Evolutionary conservation across 139 green algal genomes (phyloP), one percentile per base, ranked within the genome.

Genomic region (Zygnema cylindricum): DNA sequence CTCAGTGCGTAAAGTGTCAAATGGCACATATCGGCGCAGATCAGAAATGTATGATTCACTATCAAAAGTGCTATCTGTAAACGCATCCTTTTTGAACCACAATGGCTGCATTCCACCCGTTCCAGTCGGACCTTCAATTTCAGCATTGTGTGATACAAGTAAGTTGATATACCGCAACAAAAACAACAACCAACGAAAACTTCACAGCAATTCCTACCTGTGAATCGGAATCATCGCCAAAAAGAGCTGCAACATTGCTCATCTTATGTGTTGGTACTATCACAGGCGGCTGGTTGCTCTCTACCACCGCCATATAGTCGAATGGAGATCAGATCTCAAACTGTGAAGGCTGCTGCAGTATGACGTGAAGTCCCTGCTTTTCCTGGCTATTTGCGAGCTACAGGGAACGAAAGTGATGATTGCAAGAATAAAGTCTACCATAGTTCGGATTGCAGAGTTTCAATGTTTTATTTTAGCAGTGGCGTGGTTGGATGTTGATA

Each of bases 61-160:
- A 32, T 95, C 89, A 71, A 98, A 99, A 21, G 94, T 71, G 0
- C 89, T 39, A 0, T 94, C 81, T 7, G 93, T 33, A 79, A 98
- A 98, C 0, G 82, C 89, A 35, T 96, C 93, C 16, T 95, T 93
- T 33, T 96, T 93, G 36, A 98, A 95, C 96, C 96, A 98, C 25
- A 94, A 42, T 35, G 88, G 88, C 81, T 91, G 85, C 78, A 79
- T n/a, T n/a, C n/a, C n/a, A n/a, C n/a, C n/a, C n/a, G n/a, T n/a
- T n/a, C n/a, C n/a, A n/a, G n/a, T n/a, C n/a, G n/a, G n/a, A 30
- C 57, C 25, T 73, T 25, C 57, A 73, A 73, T 73, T 35, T 25
- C 25, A 73, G 30, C 57, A 73, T 25, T 73, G 30, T 35, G 30
- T 73, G 30, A 73, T 35, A 73, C 30, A 73, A 35, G 30, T 25